These are phyloP conservation scores for Seiridium unicorne DNA, from an alignment of 2,329 filamentous ascomycete genomes.

Conservation along the genomic window DNA sequence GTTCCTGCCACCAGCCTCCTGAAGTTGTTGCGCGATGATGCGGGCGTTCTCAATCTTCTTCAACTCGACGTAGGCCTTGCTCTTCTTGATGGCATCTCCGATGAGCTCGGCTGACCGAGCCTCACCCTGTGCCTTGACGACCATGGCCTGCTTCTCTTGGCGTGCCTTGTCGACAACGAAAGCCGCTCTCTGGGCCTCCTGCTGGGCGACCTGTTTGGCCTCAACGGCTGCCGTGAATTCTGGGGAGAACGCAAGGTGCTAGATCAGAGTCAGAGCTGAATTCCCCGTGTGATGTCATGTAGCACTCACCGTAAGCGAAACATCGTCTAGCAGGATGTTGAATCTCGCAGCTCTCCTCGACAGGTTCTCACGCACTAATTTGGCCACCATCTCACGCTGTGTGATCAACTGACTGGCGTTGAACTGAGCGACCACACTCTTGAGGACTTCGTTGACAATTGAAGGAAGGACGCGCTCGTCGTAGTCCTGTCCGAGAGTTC, in stretches of 20 bases:
- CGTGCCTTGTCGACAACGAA: slow-evolving; percentile 98
- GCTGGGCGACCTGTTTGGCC: slow-evolving; percentile 74
- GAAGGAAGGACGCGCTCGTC: slow-evolving; percentile 95
- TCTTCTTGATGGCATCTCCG: slow-evolving; percentile 99
- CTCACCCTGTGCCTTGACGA: slow-evolving; percentile 98
- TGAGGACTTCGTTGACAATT: slow-evolving; percentile 97
- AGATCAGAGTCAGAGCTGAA: slow-evolving; percentile 19
- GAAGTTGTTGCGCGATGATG: slow-evolving; percentile 81
- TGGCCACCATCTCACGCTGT: slow-evolving; percentile 94
- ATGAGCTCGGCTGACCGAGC: slow-evolving; percentile 96
- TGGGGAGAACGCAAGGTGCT: slow-evolving; percentile 72
- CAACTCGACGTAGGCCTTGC: slow-evolving; percentile 91
- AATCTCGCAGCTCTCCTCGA: slow-evolving; percentile 88
- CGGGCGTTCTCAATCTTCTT: slow-evolving; percentile 97
- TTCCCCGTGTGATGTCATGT: neutral
- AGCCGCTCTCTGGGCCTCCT: slow-evolving; percentile 94
- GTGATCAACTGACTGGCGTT: slow-evolving; percentile 98
- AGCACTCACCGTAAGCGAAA: slow-evolving; percentile 80
- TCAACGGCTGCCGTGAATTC: slow-evolving; percentile 73
- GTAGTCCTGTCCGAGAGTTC: slow-evolving; percentile 92
- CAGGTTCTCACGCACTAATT: slow-evolving; percentile 88
- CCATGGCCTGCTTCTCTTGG: slow-evolving; percentile 98
- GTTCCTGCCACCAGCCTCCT: slow-evolving; percentile 84
- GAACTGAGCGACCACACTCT: slow-evolving; percentile 98
- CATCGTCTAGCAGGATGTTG: slow-evolving; percentile 96